A percentile compares a stretch with the other conserved stretches of the same genome.
These are phyloP conservation scores for Ajuga chamaepitys DNA, from an alignment of 257 asterid genomes.

Conservation along the genomic window DNA sequence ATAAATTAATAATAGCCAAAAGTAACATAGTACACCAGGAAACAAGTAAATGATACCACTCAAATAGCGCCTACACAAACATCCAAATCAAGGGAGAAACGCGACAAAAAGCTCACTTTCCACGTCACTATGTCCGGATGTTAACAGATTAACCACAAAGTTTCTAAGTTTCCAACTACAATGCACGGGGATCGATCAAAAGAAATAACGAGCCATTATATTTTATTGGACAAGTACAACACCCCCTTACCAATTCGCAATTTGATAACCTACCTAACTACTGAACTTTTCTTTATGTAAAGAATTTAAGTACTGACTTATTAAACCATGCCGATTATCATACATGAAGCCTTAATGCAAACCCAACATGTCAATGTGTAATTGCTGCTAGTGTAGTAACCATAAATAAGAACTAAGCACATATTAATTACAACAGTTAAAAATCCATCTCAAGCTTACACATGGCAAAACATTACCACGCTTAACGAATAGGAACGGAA, in stretches of 20 bases:
- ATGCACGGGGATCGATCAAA: constrained; percentile 11
- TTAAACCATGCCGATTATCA: not conserved
- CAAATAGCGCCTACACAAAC: not conserved
- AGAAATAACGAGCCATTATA: not conserved
- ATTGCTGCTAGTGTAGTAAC: not conserved
- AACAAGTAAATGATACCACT: not conserved
- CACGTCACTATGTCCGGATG: not conserved
- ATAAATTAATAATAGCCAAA: not conserved
- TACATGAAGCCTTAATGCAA: not conserved
- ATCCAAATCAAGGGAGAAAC: not conserved
- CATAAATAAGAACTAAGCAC: not conserved
- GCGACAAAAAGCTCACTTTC: not conserved
- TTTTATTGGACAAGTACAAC: not conserved
- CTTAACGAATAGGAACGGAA: constrained; percentile 1
- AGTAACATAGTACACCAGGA: not conserved
- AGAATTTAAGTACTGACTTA: too few species aligned
- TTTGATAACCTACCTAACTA: not conserved
- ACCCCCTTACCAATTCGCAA: not conserved
- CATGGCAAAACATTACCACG: not conserved
- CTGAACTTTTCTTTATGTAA: too few species aligned
- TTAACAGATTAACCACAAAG: not conserved
- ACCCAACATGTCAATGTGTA: not conserved
- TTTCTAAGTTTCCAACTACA: constrained; percentile 1
- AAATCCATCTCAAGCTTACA: not conserved
- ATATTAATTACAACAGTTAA: not conserved